These are phyloP conservation scores for Cercospora zeina DNA, from an alignment of 2,329 filamentous ascomycete species.

Conservation along the genomic window DNA sequence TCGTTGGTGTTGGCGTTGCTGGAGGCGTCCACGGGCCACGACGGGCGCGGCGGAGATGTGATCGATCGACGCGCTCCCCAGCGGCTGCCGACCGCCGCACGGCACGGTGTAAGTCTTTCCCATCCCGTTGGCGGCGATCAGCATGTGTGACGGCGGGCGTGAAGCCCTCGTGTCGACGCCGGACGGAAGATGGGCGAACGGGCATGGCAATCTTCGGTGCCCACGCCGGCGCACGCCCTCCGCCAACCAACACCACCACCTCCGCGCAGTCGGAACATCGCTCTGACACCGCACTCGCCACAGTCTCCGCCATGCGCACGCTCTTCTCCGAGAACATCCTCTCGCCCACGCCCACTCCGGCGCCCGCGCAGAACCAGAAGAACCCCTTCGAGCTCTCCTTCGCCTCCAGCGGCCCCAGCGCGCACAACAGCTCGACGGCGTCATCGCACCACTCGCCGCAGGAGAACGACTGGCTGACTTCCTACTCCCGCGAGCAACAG, in stretches of 20 bases:
- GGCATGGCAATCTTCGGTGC: neutral
- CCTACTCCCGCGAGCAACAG: slow-evolving; percentile 34
- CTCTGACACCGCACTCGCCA: slow-evolving; percentile 21
- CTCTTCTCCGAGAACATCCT: slow-evolving; percentile 40
- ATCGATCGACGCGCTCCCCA: slow-evolving; percentile 23
- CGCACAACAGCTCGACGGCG: slow-evolving; percentile 26
- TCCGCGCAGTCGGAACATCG: neutral
- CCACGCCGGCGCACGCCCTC: slow-evolving; percentile 1
- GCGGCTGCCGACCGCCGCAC: slow-evolving; percentile 29
- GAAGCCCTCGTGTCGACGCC: slow-evolving; percentile 5
- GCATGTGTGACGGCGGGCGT: slow-evolving; percentile 16
- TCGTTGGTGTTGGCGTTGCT: slow-evolving; percentile 6
- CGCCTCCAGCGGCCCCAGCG: slow-evolving; percentile 30
- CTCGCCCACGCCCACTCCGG: slow-evolving; percentile 33
- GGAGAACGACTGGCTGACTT: slow-evolving; percentile 38
- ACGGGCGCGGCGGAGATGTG: slow-evolving; percentile 23
- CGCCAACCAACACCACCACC: neutral
- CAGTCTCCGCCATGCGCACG: slow-evolving; percentile 36
- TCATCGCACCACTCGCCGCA: slow-evolving; percentile 35
- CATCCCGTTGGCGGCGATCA: slow-evolving; percentile 13
- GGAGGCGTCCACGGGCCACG: slow-evolving; percentile 11
- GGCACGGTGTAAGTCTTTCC: slow-evolving; percentile 30
- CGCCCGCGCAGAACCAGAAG: slow-evolving; percentile 26
- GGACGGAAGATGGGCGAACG: slow-evolving; percentile 11
- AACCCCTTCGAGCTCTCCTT: slow-evolving; percentile 40